Evolutionary conservation across 768 basidiomycete genomes (phyloP).

Genomic region (Collybiopsis luxurians): DNA sequence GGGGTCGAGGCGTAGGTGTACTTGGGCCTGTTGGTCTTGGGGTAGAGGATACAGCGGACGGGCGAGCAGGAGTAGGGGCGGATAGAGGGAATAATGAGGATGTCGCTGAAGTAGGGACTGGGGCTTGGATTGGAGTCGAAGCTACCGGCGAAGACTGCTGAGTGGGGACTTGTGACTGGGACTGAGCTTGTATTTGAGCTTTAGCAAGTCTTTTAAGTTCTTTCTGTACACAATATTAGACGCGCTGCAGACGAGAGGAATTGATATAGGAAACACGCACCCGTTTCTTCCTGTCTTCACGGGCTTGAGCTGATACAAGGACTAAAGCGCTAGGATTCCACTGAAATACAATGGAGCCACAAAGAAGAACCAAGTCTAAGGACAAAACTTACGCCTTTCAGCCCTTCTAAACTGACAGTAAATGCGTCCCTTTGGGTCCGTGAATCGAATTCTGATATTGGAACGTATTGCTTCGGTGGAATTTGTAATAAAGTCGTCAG

Average conservation of each 20-base stretch:
- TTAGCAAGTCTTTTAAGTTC: conserved; percentile 70
- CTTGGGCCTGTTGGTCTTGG: conserved; percentile 20
- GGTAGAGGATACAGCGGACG: conserved; percentile 22
- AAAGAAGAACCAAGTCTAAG: conserved; percentile 15
- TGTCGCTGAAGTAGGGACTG: conserved; percentile 24
- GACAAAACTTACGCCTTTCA: conserved; percentile 59
- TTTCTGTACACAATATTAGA: conserved; percentile 44
- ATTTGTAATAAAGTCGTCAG: conserved; percentile 61
- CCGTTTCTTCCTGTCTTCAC: conserved; percentile 76
- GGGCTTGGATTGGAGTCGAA: conserved; percentile 19
- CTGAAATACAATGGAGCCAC: conserved; percentile 30
- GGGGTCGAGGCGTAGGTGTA: conserved; percentile 29
- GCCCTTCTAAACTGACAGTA: conserved; percentile 64
- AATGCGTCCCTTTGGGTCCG: conserved; percentile 74
- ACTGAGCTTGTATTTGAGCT: conserved; percentile 39
- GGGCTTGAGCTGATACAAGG: conserved; percentile 67
- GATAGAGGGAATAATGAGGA: conserved; percentile 28
- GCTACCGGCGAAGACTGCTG: conserved; percentile 18
- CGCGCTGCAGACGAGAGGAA: background rate
- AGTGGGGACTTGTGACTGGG: conserved; percentile 16
- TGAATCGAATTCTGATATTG: conserved; percentile 59
- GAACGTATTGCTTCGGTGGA: conserved; percentile 68
- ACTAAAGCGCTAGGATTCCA: conserved; percentile 67
- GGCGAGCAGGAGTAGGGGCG: conserved; percentile 25
- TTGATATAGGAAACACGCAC: conserved; percentile 42